Conservation (phyloP, 2,329 filamentous ascomycete species). For the Arthrobotrys iridis region DNA sequence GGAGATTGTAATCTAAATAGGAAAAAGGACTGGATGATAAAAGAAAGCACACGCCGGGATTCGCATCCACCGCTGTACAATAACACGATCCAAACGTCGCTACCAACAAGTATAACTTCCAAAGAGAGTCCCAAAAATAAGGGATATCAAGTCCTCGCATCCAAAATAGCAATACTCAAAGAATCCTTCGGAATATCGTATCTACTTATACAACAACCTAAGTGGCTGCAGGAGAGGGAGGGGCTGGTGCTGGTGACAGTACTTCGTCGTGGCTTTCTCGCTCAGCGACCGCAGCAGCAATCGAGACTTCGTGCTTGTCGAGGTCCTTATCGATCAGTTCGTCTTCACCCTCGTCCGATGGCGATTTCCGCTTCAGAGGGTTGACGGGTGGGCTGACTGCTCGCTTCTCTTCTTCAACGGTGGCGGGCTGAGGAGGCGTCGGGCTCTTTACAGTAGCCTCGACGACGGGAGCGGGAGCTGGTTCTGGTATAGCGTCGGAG, state of each 20-base stretch:
- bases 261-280: conserved; percentile 46
- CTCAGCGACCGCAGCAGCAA: conserved; percentile 40
- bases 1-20: too few species aligned
- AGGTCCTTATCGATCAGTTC: conserved; percentile 36
- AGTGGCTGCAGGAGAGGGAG: not conserved
- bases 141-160: not conserved
- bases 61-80: conserved; percentile 10
- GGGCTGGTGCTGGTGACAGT: conserved; percentile 9
- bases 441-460: conserved; percentile 29
- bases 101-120: not conserved
- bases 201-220: not conserved
- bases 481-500: not conserved
- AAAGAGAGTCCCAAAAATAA: not conserved
- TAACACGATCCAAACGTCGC: not conserved
- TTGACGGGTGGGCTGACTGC: conserved; percentile 17
- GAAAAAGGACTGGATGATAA: not conserved
- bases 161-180: not conserved
- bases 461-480: not conserved
- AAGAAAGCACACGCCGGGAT: not conserved
- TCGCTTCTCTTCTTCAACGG: conserved; percentile 2
- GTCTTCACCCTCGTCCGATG: conserved; percentile 34
- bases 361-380: conserved; percentile 49
- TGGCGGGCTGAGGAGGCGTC: not conserved
- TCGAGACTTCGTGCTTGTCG: conserved; percentile 44
- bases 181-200: not conserved